phyloP scores from a whole-genome alignment of 805 yeast genomes.

The Candida nitratophila region DNA sequence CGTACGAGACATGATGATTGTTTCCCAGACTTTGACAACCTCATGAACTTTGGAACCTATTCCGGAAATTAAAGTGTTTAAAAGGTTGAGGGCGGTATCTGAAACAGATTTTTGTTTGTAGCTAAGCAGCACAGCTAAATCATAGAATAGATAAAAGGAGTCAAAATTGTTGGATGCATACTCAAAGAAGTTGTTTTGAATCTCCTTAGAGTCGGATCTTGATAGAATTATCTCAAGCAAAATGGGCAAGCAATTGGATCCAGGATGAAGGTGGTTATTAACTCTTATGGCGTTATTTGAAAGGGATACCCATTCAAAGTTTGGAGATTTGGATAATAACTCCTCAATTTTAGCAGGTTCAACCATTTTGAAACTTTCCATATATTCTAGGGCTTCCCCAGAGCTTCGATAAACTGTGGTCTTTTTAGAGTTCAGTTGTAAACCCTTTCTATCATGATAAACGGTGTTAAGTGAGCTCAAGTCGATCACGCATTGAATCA shows the following conservation, averaged over 20 bases:
- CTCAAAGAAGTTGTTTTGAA: not conserved
- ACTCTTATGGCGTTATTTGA: not conserved
- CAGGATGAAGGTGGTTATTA: not conserved
- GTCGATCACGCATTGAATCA: not conserved
- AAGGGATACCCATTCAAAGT: not conserved
- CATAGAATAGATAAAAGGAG: not conserved
- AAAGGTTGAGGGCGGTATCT: not conserved
- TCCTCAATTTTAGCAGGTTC: not conserved
- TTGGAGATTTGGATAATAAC: not conserved
- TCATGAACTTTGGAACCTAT: not conserved
- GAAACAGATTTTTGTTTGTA: not conserved
- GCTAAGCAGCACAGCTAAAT: not conserved
- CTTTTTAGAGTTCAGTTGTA: not conserved
- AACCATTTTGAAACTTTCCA: not conserved
- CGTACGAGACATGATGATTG: not conserved
- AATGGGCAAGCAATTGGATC: not conserved
- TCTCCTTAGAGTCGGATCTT: not conserved
- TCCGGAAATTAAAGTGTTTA: not conserved
- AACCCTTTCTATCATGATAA: not conserved
- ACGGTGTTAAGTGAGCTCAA: not conserved
- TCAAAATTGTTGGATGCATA: not conserved
- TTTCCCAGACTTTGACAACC: not conserved
- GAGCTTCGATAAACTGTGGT: not conserved
- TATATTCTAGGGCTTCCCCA: not conserved
- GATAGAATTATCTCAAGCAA: not conserved